Evolutionary conservation across 1,139 yeast genomes (phyloP).

Genomic region (Nakaseomyces bracarensis): DNA sequence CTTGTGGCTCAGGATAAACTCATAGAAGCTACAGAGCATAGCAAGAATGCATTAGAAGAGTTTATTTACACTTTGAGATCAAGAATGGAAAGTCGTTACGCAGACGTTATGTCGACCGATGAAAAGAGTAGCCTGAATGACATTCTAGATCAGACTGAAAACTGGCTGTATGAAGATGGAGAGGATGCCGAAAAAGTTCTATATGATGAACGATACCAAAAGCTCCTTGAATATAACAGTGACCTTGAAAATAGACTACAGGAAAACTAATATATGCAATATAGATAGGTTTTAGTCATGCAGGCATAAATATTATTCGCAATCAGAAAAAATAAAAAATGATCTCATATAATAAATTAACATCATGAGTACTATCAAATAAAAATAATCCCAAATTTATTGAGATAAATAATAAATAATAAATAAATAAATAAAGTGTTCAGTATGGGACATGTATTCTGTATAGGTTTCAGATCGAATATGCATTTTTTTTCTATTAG

Average conservation of each 20-base stretch:
- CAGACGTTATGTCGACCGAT: slow-evolving; percentile 56
- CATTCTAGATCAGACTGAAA: slow-evolving; percentile 78
- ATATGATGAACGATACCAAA: slow-evolving; percentile 95
- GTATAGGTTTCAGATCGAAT: too few relatives aligned
- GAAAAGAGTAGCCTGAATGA: slow-evolving; percentile 73
- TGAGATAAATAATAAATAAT: too few relatives aligned
- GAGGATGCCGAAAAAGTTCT: slow-evolving; percentile 92
- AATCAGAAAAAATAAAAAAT: too few relatives aligned
- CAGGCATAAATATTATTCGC: too few relatives aligned
- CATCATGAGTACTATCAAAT: too few relatives aligned
- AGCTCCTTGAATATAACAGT: slow-evolving; percentile 37
- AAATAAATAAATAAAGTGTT: too few relatives aligned
- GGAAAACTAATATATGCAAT: too few relatives aligned
- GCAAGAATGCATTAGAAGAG: slow-evolving; percentile 96
- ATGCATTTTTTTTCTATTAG: too few relatives aligned
- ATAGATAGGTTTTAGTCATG: too few relatives aligned
- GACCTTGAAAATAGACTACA: neutral
- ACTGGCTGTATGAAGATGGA: slow-evolving; percentile 96
- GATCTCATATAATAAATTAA: too few relatives aligned
- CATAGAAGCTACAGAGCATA: slow-evolving; percentile 96
- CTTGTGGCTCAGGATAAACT: slow-evolving; percentile 85
- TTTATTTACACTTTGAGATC: slow-evolving; percentile 95
- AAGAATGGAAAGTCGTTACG: slow-evolving; percentile 84
- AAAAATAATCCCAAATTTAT: too few relatives aligned
- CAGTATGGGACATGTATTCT: too few relatives aligned